These are phyloP conservation scores for Acarospora socialis DNA, from an alignment of 2,329 filamentous ascomycete genomes.

Conservation along the genomic window DNA sequence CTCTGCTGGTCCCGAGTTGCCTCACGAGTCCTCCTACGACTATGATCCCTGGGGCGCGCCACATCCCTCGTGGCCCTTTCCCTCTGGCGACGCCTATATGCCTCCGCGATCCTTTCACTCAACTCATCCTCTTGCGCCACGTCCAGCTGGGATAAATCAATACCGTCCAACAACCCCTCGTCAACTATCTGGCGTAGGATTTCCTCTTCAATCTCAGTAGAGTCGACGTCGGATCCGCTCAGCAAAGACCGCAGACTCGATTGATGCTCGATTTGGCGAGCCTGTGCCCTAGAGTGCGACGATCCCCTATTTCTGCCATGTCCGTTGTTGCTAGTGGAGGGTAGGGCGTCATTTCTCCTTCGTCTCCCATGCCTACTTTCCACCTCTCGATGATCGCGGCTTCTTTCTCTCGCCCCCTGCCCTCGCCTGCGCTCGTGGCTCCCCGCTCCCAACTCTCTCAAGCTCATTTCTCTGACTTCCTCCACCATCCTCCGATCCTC, in stretches of 20 bases:
- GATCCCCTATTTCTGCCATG: conserved; percentile 16
- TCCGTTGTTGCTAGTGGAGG: conserved; percentile 8
- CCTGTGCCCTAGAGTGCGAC: conserved; percentile 23
- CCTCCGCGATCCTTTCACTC: conserved; percentile 78
- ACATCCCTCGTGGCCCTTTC: conserved; percentile 37
- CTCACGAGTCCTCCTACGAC: neutral
- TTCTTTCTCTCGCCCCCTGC: conserved; percentile 15
- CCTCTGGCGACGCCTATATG: conserved; percentile 63
- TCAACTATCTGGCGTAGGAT: conserved; percentile 81
- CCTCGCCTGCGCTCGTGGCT: conserved; percentile 18
- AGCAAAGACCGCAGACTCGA: conserved; percentile 75
- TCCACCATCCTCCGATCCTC: conserved; percentile 57
- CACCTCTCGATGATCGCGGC: conserved; percentile 15
- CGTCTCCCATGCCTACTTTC: conserved; percentile 15
- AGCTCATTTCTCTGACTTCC: conserved; percentile 57
- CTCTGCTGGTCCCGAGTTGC: neutral
- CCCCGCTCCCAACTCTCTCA: conserved; percentile 50
- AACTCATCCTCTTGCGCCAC: conserved; percentile 75
- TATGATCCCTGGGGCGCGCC: conserved; percentile 19
- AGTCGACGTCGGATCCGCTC: conserved; percentile 62
- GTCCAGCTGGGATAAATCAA: conserved; percentile 79
- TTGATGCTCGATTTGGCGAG: conserved; percentile 69
- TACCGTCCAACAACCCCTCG: conserved; percentile 72
- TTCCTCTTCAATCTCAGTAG: conserved; percentile 68
- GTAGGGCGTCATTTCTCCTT: no score